Evolutionary conservation across 176 grass and related monocot genomes (phyloP), one percentile per base, ranked within the genome.

Genomic region (Hsuehochloa calcarea): DNA sequence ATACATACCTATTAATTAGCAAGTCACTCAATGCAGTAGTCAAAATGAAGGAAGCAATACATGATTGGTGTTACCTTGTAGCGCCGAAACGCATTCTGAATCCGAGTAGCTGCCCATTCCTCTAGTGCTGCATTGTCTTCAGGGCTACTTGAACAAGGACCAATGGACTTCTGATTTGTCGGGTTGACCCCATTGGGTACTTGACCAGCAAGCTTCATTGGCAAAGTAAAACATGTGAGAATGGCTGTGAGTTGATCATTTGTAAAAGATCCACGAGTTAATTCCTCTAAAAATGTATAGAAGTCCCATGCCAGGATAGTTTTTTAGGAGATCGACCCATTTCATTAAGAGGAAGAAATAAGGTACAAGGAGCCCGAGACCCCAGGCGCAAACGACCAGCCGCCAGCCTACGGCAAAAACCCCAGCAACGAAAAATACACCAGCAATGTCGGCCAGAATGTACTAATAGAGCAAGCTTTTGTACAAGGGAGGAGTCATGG

Each of bases 61-160:
- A 49, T 25, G 14, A 37, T 44, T 40, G 23, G 22, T 44, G 14
- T 81, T 73, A 97, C 94, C 94, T 84, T 93, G 89, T 87, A 93
- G 77, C 90, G 77, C 74, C 94, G 63, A 79, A 89, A 97, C 7
- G 89, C 87, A 8, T 90, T 91, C 79, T 97, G 94, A 66, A 97
- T 97, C 44, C 85, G 78, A 70, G 84, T 89, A 67, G 94, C 91
- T 34, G 94, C 94, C 82, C 88, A 92, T 23, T 97, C 91, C 71
- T 97, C 91, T 10, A 90, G 81, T 31, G 87, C 85, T 9, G 85
- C 84, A 72, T 76, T 80, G 50, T 90, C 84, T 81, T 83, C 90
- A 70, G 75, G 87, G 60, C 87, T 87, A 77, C 87, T 84, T 14
- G 91, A 96, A 87, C 73, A 90, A 84, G 89, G 88, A 64, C 78